phyloP scores from a whole-genome alignment of 108 stramenopile genomes.

The Phaeodactylum tricornutum region DNA sequence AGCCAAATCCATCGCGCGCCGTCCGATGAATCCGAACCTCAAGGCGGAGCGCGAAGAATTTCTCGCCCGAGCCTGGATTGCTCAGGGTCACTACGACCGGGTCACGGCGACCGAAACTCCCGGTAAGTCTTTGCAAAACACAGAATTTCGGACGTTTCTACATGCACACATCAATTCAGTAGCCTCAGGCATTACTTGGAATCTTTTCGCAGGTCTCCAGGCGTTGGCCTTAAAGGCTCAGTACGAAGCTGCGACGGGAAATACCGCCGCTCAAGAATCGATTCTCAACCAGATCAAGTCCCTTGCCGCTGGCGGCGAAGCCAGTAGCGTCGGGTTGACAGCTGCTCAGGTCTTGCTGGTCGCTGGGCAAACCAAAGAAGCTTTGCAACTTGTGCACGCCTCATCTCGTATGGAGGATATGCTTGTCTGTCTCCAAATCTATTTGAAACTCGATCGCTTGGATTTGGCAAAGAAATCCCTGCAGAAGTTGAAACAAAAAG shows the following conservation, averaged over 20 bases:
- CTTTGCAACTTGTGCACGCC: conserved; percentile 79
- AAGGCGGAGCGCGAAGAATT: conserved; percentile 91
- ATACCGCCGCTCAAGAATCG: conserved; percentile 17
- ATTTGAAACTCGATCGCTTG: conserved; percentile 87
- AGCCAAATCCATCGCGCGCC: conserved; percentile 56
- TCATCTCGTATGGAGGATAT: conserved; percentile 83
- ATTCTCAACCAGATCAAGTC: conserved; percentile 32
- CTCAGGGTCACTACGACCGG: conserved; percentile 73
- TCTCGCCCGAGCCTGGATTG: conserved; percentile 74
- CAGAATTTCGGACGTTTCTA: too few relatives aligned
- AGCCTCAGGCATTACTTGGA: too few relatives aligned
- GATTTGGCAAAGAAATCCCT: conserved; percentile 82
- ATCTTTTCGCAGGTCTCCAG: conserved; percentile 24
- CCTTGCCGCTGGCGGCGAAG: conserved; percentile 30
- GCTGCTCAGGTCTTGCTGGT: conserved; percentile 81
- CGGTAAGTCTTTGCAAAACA: conserved; percentile 9
- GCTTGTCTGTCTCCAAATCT: conserved; percentile 78
- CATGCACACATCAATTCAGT: too few relatives aligned
- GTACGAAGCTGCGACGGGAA: conserved; percentile 30
- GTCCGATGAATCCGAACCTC: conserved; percentile 65
- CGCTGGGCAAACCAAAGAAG: conserved; percentile 80
- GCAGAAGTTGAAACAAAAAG: conserved; percentile 54
- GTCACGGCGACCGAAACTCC: conserved; percentile 45
- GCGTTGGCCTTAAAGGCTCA: conserved; percentile 70
- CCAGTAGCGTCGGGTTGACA: conserved; percentile 74